Base-by-base conservation (phyloP, 2,329 filamentous ascomycete genomes). In the Tricladium varicosporioides region DNA sequence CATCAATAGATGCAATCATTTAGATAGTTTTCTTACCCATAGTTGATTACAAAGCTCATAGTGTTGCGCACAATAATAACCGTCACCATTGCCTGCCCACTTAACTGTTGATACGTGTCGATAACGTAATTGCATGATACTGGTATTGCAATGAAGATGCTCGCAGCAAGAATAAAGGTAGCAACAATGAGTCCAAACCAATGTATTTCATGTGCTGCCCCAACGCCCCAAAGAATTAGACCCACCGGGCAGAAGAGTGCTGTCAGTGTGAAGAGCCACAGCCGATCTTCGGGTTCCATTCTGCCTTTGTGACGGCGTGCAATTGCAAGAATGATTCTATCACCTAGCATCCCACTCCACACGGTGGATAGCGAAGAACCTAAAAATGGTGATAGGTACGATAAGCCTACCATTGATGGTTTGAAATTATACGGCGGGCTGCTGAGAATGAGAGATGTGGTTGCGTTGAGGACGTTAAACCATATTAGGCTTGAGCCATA, bases 161-260 rank as follows among this genome's bases (percentile, higher is more conserved):
- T 48, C n/a, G 71, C 61, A 2, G 71, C 74, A 13, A 79, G 72
- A 32, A 76, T 67, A 22, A 73, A 75, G 69, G 78, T 76, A 1
- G 74, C 76, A 31, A 78, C 71, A 1, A 79, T 67, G 8, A 76
- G 65, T 3, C 76, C 78, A 49, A 79, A 58, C 57, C 59, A 63
- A 40, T 79, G 77, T 8, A 79, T 63, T 1, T 68, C 55, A 27
- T 76, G 71, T 51, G 74, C 75, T 2, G 78, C 76, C 11, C 78
- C 78, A 0, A 80, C 73, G 40, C 79, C 78, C 76, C 76, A 80
- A 0, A 79, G 64, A 45, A 79, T 72, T 7, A 78, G 67, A 0
- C 72, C 73, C 8, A 68, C 70, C 0, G 76, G 74, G 1, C 76
- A 67, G 36, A 78, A 62, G 2, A 79, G 48, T 7, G 73, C 57